Percentiles rank a stretch among this genome's conserved stretches.
Evolutionary conservation across 2,329 filamentous ascomycete species (phyloP).

Genomic region (Penicillium sp.): DNA sequence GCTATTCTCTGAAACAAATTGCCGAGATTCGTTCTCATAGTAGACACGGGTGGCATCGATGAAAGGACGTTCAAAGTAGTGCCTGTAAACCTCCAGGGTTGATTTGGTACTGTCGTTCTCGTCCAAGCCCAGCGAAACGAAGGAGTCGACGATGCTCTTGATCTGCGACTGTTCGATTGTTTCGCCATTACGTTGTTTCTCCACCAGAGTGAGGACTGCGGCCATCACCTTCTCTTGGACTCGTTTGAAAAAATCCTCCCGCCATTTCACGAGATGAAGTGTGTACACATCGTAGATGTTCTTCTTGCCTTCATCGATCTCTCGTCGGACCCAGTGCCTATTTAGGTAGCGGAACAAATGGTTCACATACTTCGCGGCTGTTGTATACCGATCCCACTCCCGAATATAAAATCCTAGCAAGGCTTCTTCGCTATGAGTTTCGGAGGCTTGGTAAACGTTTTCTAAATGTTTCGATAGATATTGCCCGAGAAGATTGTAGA

Average conservation of each 20-base stretch:
- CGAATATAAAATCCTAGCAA: constrained; percentile 89
- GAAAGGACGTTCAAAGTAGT: constrained; percentile 90
- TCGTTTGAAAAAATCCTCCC: constrained; percentile 78
- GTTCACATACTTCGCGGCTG: constrained; percentile 94
- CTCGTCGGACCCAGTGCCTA: constrained; percentile 96
- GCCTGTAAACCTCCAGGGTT: constrained; percentile 90
- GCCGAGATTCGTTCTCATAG: constrained; percentile 87
- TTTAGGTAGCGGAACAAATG: constrained; percentile 96
- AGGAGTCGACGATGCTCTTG: constrained; percentile 94
- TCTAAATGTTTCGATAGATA: constrained; percentile 77
- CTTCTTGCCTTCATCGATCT: constrained; percentile 99
- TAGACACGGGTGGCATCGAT: constrained; percentile 77
- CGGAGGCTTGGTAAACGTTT: constrained; percentile 67
- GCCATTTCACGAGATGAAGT: constrained; percentile 92
- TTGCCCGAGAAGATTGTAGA: constrained; percentile 84
- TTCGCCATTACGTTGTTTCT: constrained; percentile 95
- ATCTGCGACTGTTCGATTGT: constrained; percentile 97
- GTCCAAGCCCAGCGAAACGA: constrained; percentile 89
- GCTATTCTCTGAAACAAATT: constrained; percentile 93
- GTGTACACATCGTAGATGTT: constrained; percentile 98
- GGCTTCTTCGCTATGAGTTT: constrained; percentile 81
- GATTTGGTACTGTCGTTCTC: constrained; percentile 90
- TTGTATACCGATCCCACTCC: constrained; percentile 95
- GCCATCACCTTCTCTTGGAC: constrained; percentile 90
- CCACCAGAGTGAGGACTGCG: constrained; percentile 87